Base-by-base conservation (phyloP, 2,329 filamentous ascomycete species). In the Calonectria henricotiae region DNA sequence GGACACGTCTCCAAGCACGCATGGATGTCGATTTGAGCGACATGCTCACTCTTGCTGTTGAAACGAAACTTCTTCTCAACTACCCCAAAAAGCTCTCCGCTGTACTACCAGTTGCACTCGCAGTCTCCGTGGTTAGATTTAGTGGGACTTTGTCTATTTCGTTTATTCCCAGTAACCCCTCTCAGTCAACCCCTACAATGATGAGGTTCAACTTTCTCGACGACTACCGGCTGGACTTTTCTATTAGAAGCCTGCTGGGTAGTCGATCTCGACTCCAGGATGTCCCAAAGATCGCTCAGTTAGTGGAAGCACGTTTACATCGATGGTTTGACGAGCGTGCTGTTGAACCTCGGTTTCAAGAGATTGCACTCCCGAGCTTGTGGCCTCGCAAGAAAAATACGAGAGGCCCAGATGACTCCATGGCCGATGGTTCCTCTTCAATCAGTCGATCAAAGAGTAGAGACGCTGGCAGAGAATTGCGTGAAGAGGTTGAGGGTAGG, bases 21-120 rank as follows among this genome's bases (percentile, higher is more conserved):
- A 97, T 99, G 94, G 96, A 99, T 82, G 95, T 99, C 41, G 96
- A 99, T 81, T 85, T 99, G 69, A 96, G 93, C 82, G 96, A 99
- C 83, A 95, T 98, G 83, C 94, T 99, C 70, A 99, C 96, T 0
- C 86, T 99, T 65, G 96, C 95, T 0, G 88, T 99, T 30, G 96
- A 99, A 85, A 99, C 96, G 3, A 98, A 96, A 77, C 86, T 99
- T 72, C 88, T 98, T 58, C 88, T 99, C 67, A 99, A 99, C 83
- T 99, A 97, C 80, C 96, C 96, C 0, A 97, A 95, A 80, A 94
- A 94, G 8, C 87, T 94, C 65, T 94, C 95, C 6, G 96, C 96
- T 0, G 92, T 98, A 8, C 86, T 99, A 1, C 96, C 96, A 3
- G 95, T 99, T 20, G 96, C 96, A 0, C 86, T 99, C 39, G 92